These are phyloP conservation scores for Penicillium oxalicum DNA, from an alignment of 2,329 filamentous ascomycete species.

Conservation along the genomic window DNA sequence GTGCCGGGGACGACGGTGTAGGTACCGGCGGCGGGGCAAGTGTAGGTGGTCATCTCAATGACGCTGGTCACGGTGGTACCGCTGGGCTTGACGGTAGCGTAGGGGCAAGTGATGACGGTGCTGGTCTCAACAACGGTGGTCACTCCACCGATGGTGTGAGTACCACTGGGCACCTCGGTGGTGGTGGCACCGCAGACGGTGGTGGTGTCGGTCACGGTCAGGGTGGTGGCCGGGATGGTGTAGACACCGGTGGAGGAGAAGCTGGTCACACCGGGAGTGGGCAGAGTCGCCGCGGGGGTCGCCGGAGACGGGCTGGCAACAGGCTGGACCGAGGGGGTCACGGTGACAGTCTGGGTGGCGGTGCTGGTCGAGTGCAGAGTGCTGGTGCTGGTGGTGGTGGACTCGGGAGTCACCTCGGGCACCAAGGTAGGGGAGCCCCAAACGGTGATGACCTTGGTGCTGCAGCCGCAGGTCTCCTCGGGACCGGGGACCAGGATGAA, in stretches of 20 bases:
- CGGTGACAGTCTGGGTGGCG: slow-evolving; percentile 34
- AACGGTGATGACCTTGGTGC: slow-evolving; percentile 66
- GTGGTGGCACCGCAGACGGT: slow-evolving; percentile 60
- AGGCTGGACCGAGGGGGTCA: slow-evolving; percentile 21
- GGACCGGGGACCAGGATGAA: slow-evolving; percentile 17
- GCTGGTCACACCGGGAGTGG: slow-evolving; percentile 45
- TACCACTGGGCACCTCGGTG: slow-evolving; percentile 58
- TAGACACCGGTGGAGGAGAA: slow-evolving; percentile 65
- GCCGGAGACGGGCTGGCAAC: slow-evolving; percentile 10
- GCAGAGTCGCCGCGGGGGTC: slow-evolving; percentile 28
- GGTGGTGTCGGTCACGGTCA: slow-evolving; percentile 61
- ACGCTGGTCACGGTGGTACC: slow-evolving; percentile 58
- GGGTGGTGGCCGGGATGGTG: slow-evolving; percentile 67
- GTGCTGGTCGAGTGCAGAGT: slow-evolving; percentile 37
- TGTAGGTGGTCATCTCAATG: slow-evolving; percentile 63
- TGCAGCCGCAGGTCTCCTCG: slow-evolving; percentile 59
- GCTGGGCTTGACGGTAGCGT: slow-evolving; percentile 58
- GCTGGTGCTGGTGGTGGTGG: slow-evolving; percentile 24
- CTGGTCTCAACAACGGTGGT: slow-evolving; percentile 62
- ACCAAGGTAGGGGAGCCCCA: slow-evolving; percentile 58
- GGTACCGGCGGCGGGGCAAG: slow-evolving; percentile 66
- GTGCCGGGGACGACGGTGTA: slow-evolving; percentile 64
- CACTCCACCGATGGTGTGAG: slow-evolving; percentile 65
- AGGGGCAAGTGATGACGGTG: slow-evolving; percentile 65
- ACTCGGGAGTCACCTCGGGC: slow-evolving; percentile 25